phyloP scores from a whole-genome alignment of 805 yeast species.

The Wickerhamomyces bisporus region DNA sequence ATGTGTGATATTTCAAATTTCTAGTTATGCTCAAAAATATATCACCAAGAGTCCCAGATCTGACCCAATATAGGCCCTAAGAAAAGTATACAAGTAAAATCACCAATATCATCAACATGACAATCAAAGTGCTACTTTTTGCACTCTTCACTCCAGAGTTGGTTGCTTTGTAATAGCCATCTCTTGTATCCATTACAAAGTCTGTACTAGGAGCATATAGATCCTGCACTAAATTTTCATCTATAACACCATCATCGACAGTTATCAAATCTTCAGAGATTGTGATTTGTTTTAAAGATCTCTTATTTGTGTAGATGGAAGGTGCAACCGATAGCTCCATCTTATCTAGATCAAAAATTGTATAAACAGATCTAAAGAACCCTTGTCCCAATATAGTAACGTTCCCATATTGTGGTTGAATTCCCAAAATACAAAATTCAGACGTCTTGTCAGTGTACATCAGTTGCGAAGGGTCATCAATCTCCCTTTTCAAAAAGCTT shows the following conservation, averaged over 20 bases:
- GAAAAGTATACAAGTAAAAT: no score
- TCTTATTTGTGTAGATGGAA: conserved; percentile 8
- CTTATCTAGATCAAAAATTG: conserved; percentile 21
- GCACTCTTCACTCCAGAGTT: not conserved
- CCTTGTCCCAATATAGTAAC: conserved; percentile 17
- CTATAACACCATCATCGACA: conserved; percentile 5
- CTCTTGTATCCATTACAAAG: conserved; percentile 12
- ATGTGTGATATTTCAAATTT: no score
- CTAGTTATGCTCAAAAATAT: no score
- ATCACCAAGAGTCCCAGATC: no score
- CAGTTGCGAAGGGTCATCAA: not conserved
- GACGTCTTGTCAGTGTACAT: not conserved
- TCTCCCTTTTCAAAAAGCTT: not conserved
- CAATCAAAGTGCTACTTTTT: no score
- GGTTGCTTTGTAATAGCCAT: conserved; percentile 9
- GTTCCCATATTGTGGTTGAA: conserved; percentile 5
- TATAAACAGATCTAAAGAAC: conserved; percentile 16
- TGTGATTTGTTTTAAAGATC: conserved; percentile 7
- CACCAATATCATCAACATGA: no score
- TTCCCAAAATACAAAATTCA: conserved; percentile 13
- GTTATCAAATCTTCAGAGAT: conserved; percentile 3
- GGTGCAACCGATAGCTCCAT: conserved; percentile 22
- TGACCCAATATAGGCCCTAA: no score
- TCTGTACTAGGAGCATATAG: conserved; percentile 12
- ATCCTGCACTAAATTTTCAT: conserved; percentile 2